A percentile compares a stretch with the other conserved stretches of the same genome.
Evolutionary conservation across 2,329 filamentous ascomycete genomes (phyloP).

Genomic region (Talaromyces sp.): DNA sequence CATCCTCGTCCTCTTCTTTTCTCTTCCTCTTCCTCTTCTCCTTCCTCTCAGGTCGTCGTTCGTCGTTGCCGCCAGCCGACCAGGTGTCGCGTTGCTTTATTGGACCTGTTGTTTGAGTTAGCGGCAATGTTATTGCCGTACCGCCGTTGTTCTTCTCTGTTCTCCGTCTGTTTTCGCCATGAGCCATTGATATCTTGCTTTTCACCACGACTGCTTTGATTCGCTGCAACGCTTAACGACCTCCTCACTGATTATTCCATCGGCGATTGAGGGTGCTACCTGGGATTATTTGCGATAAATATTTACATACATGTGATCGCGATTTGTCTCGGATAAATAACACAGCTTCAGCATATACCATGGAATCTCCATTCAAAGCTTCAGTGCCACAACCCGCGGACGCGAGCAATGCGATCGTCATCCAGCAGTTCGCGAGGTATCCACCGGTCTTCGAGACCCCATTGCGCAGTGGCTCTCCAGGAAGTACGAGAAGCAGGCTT

Average conservation of each 20-base stretch:
- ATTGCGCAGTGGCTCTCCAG: conserved; percentile 37
- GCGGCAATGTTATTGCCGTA: conserved; percentile 8
- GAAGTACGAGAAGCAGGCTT: conserved; percentile 33
- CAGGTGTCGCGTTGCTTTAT: neutral
- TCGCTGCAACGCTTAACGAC: neutral
- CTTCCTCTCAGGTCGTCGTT: neutral
- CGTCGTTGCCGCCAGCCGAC: neutral
- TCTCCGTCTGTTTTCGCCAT: neutral
- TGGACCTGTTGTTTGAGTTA: neutral
- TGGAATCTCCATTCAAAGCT: conserved; percentile 33
- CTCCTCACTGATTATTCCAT: neutral
- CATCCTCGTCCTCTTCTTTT: conserved; percentile 7
- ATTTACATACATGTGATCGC: neutral
- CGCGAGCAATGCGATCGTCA: conserved; percentile 29
- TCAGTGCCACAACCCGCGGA: conserved; percentile 29
- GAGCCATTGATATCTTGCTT: neutral
- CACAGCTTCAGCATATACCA: conserved; percentile 18
- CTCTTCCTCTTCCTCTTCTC: neutral
- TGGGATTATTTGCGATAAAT: neutral
- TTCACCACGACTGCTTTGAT: neutral
- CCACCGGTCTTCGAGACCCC: conserved; percentile 33
- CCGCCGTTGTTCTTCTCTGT: neutral
- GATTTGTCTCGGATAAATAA: neutral
- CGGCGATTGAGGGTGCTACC: neutral
- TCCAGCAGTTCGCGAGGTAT: conserved; percentile 41